phyloP scores from a whole-genome alignment of 2,329 filamentous ascomycete genomes.

The Uncinocarpus reesii region DNA sequence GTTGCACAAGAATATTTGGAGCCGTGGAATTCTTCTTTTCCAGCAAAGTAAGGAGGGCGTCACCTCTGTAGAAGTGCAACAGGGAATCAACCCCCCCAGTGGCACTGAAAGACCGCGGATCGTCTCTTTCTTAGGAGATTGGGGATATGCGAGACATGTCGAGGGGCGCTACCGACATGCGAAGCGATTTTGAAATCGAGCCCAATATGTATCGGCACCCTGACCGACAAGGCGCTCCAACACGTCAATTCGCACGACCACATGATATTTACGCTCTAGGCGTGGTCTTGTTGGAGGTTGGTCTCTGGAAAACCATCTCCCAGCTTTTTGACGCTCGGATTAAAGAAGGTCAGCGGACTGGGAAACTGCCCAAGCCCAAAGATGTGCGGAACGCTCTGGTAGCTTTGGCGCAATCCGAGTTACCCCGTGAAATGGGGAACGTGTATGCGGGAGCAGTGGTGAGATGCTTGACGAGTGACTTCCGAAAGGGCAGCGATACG shows the following conservation, averaged over 20 bases:
- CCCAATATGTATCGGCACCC: slow-evolving; percentile 28
- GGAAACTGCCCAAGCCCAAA: slow-evolving; percentile 21
- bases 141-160: slow-evolving; percentile 23
- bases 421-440: slow-evolving; percentile 23
- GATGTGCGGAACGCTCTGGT: slow-evolving; percentile 19
- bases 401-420: slow-evolving; percentile 16
- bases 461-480: slow-evolving; percentile 20
- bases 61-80: background rate
- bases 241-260: slow-evolving; percentile 21
- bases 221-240: slow-evolving; percentile 24
- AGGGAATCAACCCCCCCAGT: background rate
- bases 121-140: slow-evolving; percentile 22
- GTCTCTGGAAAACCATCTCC: slow-evolving; percentile 25
- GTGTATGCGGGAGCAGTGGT: slow-evolving; percentile 21
- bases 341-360: slow-evolving; percentile 19
- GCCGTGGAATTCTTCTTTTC: slow-evolving; percentile 23
- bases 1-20: slow-evolving; percentile 27
- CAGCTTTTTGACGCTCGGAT: slow-evolving; percentile 23
- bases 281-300: slow-evolving; percentile 33
- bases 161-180: slow-evolving; percentile 22
- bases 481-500: slow-evolving; percentile 19
- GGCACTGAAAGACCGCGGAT: slow-evolving; percentile 10
- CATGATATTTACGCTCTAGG: slow-evolving; percentile 34
- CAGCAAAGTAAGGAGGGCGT: slow-evolving; percentile 9
- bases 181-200: slow-evolving; percentile 21